Base-by-base conservation (phyloP, 108 stramenopile species). In the Fragilariopsis cylindrus region DNA sequence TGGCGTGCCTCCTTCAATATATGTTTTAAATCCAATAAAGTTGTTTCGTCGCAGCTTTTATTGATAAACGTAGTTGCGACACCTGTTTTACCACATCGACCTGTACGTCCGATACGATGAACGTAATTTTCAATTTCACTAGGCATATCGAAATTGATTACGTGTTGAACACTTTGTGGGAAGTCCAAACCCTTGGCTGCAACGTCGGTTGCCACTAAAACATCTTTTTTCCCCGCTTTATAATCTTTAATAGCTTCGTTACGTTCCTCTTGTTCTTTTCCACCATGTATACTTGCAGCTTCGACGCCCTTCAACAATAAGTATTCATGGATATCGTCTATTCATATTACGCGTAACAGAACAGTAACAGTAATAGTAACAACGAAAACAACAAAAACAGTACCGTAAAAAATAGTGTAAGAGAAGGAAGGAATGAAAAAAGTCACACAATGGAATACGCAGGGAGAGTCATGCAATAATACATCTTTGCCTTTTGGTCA, bases 111-210 rank as follows among this genome's bases (percentile, higher is more conserved):
- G 69, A 99, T 99, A 42, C 91, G 73, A 80, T 95, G 91, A 9
- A 92, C 91, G 69, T 95, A 95, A 72, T 98, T 99, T 87, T 99
- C 99, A 72, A 99, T 98, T 81, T 99, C 98, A 56, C 78, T 78
- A n/a, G 99, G 99, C 99, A 99, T 99, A 86, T 99, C 98, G 76
- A 98, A 99, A 71, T 99, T 99, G 72, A 99, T 98, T 3, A 99
- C 99, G 75, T 99, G 98, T 81, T 98, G 93, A 76, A 99, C 98
- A 47, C 67, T 68, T 75, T 98, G 92, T 2, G 97, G 88, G 75
- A 99, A 99, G 75, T 99, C 99, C 60, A 99, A 79, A 39, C 99
- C 99, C 80, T 99, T 99, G 63, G 99, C 99, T 9, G 99, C 99
- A 48, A 99, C 77, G 81, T 99, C 99, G 1, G 98, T 99, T 9